Evolutionary conservation across 129 eudicot species (phyloP), one percentile per base, ranked within the genome.

Genomic region (Ambrosia trifida): DNA sequence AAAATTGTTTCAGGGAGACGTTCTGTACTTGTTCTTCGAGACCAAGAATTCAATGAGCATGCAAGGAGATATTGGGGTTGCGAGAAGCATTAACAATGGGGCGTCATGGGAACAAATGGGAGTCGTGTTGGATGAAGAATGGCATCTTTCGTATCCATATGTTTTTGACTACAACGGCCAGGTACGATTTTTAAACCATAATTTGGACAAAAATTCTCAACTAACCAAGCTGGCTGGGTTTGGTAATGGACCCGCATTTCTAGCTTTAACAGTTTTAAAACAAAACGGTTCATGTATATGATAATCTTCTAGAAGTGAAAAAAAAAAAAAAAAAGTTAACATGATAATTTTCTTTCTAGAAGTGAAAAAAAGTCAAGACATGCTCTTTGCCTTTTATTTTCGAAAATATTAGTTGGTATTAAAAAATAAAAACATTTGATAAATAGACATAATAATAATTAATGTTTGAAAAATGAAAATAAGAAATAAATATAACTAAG

Each of bases 31-130:
- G 60, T 93, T 89, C 76, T 93, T 83, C 31, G 96, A 93, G 74
- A 83, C 95, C 64, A 93, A 93, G 73, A 93, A 89, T 70, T 68
- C 98, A 4, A 69, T 93, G 6, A 93, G 88, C 43, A 83, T 82
- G 95, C 96, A 93, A 85, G 98, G 98, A 31, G 98, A 93, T 79
- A 93, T 93, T 68, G 98, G 88, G 45, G 98, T 93, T 72, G 86
- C 98, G 0, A 79, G 79, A 80, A 93, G 98, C 80, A 50, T 46
- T 2, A 85, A 89, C 72, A 85, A 89, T 12, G 98, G 98, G 53
- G 96, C 91, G 1, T 83, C 96, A 10, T 93, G 98, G 98, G 73
- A 93, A 74, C 95, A 76, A 24, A 49, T 93, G 80, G 98, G 98
- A 38, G 82, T 83, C 45, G 96, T 86, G 16, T 85, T 93, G 40